Percentiles rank a stretch among this genome's conserved stretches.
Conservation (phyloP, 2,329 filamentous ascomycete genomes). For the Chrysoporthe cubensis region DNA sequence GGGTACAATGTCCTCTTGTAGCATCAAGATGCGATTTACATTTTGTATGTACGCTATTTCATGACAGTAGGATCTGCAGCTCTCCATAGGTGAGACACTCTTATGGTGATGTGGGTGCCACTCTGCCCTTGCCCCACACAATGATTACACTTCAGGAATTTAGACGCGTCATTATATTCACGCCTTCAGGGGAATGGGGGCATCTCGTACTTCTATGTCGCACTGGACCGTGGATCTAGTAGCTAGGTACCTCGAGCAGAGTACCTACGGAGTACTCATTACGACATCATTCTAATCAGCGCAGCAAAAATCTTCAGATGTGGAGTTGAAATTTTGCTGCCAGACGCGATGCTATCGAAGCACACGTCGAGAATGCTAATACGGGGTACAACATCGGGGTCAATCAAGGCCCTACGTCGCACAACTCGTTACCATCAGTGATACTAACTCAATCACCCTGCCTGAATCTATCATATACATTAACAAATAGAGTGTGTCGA, state of each 20-base stretch:
- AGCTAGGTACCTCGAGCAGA: background rate
- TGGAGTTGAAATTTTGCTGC: background rate
- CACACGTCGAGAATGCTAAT: background rate
- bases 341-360: background rate
- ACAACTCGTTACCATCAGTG: background rate
- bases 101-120: too few relatives aligned
- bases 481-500: background rate
- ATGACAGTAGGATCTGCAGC: too few relatives aligned
- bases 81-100: too few relatives aligned
- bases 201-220: too few relatives aligned
- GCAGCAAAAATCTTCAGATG: background rate
- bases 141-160: too few relatives aligned
- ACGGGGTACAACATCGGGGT: too few relatives aligned
- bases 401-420: too few relatives aligned
- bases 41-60: background rate
- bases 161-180: too few relatives aligned
- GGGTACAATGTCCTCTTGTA: background rate
- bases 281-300: background rate
- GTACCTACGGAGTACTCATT: background rate
- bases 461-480: background rate
- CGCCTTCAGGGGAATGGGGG: too few relatives aligned
- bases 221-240: background rate
- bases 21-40: background rate
- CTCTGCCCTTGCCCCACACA: too few relatives aligned
- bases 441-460: background rate